Evolutionary conservation across 2,329 filamentous ascomycete species (phyloP).

Genomic region (Rutstroemia sp.): DNA sequence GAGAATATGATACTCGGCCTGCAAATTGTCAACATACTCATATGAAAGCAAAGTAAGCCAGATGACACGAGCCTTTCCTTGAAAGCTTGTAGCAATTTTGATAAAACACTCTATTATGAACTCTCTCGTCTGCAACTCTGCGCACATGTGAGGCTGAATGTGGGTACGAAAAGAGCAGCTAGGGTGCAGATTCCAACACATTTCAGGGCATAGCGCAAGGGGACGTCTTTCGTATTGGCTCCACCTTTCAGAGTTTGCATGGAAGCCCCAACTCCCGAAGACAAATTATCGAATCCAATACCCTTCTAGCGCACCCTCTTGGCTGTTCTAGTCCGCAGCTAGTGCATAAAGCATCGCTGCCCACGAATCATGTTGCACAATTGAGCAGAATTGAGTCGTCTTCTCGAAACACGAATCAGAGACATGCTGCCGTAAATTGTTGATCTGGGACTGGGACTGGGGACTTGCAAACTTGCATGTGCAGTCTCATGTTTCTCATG

Average conservation of each 20-base stretch:
- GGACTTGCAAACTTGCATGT: too few species aligned
- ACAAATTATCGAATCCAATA: not conserved
- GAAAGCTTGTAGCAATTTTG: too few species aligned
- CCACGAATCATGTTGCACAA: not conserved
- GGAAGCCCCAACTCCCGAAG: not conserved
- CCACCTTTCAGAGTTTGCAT: constrained; percentile 7
- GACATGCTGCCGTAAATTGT: too few species aligned
- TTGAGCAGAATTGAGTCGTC: not conserved
- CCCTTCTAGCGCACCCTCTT: not conserved
- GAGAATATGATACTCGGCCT: constrained; percentile 1
- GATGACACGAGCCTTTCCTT: not conserved
- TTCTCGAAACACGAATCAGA: too few species aligned
- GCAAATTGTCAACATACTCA: constrained; percentile 1
- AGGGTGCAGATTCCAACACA: not conserved
- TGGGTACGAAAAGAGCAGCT: not conserved
- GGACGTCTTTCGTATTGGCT: not conserved
- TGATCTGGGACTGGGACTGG: too few species aligned
- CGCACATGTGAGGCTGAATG: not conserved
- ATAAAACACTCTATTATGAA: too few species aligned
- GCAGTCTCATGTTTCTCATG: too few species aligned
- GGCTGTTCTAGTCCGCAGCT: not conserved
- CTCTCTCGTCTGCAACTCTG: not conserved
- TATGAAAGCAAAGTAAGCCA: not conserved
- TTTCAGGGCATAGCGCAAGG: not conserved
- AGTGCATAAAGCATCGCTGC: not conserved